Evolutionary conservation across 2,329 filamentous ascomycete species (phyloP).

Genomic region (Annulohypoxylon truncatum): DNA sequence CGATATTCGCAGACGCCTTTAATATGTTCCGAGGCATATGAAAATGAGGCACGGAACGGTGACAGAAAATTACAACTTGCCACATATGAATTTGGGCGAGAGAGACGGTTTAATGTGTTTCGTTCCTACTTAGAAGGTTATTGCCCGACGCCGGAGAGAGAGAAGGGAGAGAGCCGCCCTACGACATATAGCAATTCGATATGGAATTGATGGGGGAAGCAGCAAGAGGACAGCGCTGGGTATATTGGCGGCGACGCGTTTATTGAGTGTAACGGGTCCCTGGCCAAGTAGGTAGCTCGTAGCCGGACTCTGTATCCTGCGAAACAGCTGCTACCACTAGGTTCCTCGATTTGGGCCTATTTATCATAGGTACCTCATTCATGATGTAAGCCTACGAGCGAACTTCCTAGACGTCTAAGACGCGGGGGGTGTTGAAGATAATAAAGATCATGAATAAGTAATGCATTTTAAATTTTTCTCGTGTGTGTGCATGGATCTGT

Average conservation of each 20-base stretch:
- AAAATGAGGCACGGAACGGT: slow-evolving; percentile 39
- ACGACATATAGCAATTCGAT: slow-evolving; percentile 37
- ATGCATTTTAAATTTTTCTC: background rate
- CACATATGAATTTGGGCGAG: slow-evolving; percentile 26
- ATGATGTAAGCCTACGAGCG: slow-evolving; percentile 17
- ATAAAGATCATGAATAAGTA: slow-evolving; percentile 17
- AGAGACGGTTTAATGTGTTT: slow-evolving; percentile 36
- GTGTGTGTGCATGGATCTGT: background rate
- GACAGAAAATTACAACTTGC: slow-evolving; percentile 33
- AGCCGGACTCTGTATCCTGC: slow-evolving; percentile 8
- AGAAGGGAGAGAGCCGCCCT: background rate
- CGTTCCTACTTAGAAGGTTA: slow-evolving; percentile 38
- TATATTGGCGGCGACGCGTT: slow-evolving; percentile 33
- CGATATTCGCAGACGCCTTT: slow-evolving; percentile 37
- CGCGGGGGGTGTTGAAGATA: slow-evolving; percentile 8
- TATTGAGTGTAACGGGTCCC: slow-evolving; percentile 24
- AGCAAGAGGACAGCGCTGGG: slow-evolving; percentile 14
- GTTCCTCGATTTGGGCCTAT: slow-evolving; percentile 11
- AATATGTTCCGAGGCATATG: slow-evolving; percentile 43
- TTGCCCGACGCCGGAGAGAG: slow-evolving; percentile 24
- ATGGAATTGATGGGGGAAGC: slow-evolving; percentile 27
- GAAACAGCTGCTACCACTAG: slow-evolving; percentile 21
- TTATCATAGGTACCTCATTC: slow-evolving; percentile 19
- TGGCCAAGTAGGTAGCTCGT: slow-evolving; percentile 16
- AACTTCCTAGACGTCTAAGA: slow-evolving; percentile 8